These are phyloP conservation scores for Epichloe bromicola DNA, from an alignment of 2,329 filamentous ascomycete species.

Conservation along the genomic window DNA sequence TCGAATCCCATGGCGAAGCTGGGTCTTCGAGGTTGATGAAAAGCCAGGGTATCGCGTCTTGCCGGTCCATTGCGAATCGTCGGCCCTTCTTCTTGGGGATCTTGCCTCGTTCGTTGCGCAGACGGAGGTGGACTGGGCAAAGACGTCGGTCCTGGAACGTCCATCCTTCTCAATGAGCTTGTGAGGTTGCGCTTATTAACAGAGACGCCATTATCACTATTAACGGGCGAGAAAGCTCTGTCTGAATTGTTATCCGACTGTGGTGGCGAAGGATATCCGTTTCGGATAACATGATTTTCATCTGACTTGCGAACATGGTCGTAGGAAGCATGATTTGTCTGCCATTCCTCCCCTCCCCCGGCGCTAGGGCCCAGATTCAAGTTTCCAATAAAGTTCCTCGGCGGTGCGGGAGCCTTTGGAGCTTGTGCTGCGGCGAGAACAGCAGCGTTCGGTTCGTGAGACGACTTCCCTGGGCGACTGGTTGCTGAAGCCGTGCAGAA, in stretches of 20 bases:
- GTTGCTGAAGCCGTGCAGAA: slow-evolving; percentile 20
- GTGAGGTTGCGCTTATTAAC: slow-evolving; percentile 13
- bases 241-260: slow-evolving; percentile 19
- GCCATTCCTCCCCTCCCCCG: not conserved
- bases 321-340: not conserved
- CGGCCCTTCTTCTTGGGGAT: slow-evolving; percentile 25
- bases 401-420: slow-evolving; percentile 1
- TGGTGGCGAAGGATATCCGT: slow-evolving; percentile 25
- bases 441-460: not conserved
- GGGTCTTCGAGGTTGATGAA: slow-evolving; percentile 29
- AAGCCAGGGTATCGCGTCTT: slow-evolving; percentile 37
- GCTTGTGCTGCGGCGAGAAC: not conserved
- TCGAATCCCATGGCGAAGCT: slow-evolving; percentile 34
- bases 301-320: not conserved
- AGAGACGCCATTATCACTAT: slow-evolving; percentile 7
- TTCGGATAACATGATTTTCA: not conserved
- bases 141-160: slow-evolving; percentile 9
- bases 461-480: not conserved
- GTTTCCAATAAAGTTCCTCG: slow-evolving; percentile 28
- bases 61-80: slow-evolving; percentile 35
- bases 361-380: slow-evolving; percentile 22
- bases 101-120: slow-evolving; percentile 22
- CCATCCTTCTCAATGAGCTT: slow-evolving; percentile 15
- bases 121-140: slow-evolving; percentile 32
- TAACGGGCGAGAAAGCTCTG: slow-evolving; percentile 11